Conservation (phyloP, 108 stramenopile genomes). For the Skeletonema menzelii region DNA sequence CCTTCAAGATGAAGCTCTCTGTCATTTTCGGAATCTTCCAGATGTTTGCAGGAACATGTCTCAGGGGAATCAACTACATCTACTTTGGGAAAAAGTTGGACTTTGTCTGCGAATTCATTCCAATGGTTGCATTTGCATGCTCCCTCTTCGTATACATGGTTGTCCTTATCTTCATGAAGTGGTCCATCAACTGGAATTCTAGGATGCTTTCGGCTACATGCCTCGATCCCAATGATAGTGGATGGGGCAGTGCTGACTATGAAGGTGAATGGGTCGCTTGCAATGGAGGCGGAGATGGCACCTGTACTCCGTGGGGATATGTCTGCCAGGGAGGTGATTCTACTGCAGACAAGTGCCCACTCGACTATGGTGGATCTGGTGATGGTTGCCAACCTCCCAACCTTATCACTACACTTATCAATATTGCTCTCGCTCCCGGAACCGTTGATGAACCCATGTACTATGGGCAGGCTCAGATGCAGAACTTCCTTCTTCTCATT, state of each 20-base stretch:
- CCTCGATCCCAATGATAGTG: slow-evolving; percentile 64
- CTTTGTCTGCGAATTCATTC: slow-evolving; percentile 93
- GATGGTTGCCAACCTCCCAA: slow-evolving; percentile 98
- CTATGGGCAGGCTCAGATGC: slow-evolving; percentile 82
- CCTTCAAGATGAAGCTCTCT: slow-evolving; percentile 99
- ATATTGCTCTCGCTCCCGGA: slow-evolving; percentile 96
- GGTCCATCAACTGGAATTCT: slow-evolving; percentile 95
- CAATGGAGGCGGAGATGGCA: slow-evolving; percentile 54
- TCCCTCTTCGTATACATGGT: slow-evolving; percentile 98
- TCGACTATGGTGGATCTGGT: slow-evolving; percentile 91
- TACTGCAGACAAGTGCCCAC: slow-evolving; percentile 78
- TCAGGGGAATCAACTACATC: slow-evolving; percentile 91
- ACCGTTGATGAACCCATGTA: slow-evolving; percentile 95
- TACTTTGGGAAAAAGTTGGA: slow-evolving; percentile 92
- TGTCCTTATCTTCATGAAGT: slow-evolving; percentile 96
- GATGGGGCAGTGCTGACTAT: slow-evolving; percentile 78
- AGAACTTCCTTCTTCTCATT: slow-evolving; percentile 87
- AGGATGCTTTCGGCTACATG: slow-evolving; percentile 95
- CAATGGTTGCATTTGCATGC: slow-evolving; percentile 93
- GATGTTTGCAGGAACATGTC: slow-evolving; percentile 94
- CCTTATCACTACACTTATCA: slow-evolving; percentile 96
- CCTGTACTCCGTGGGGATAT: slow-evolving; percentile 86
- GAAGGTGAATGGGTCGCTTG: slow-evolving; percentile 73
- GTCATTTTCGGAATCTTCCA: slow-evolving; percentile 98
- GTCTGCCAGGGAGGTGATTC: slow-evolving; percentile 61